Base-by-base conservation (phyloP, 2,329 filamentous ascomycete genomes). In the Cordyceps militaris region DNA sequence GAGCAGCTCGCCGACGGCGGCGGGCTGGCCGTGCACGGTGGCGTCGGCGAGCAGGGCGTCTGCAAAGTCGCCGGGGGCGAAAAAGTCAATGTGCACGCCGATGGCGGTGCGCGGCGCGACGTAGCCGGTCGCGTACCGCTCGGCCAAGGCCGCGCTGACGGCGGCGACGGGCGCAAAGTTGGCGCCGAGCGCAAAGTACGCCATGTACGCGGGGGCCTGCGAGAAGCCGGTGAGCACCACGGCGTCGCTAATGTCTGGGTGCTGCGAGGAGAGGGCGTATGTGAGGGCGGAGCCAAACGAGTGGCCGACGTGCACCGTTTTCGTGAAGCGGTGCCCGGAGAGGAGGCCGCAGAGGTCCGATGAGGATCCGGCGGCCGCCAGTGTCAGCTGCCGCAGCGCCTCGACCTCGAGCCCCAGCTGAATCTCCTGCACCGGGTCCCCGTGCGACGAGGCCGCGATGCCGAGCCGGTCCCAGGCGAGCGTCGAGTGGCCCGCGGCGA, bases 391-490 rank as follows among this genome's bases (percentile, higher is more conserved):
- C 34, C 74, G 72, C 24, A 87, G 76, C 10, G 81, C 82, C 26
- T 78, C 77, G n/a, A 85, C 70, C 66, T 87, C 82, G 43, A 83
- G 74, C 58, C 68, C 72, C 19, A 76, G 71, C 66, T 87, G 84
- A 56, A 87, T 80, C 66, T 83, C 79, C 63, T 79, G 77, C 64
- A 86, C 65, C 0, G 84, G 77, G 46, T 86, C 78, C 50, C 79
- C 81, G 64, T 80, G 81, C 4, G 78, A 78, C 1, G 82, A 85
- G 58, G 74, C 71, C 42, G 79, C 83, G 43, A 86, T 76, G 32
- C 84, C 85, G 6, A 86, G 76, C 19, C 84, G 81, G 68, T 88
- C 84, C 69, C 79, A 85, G 10, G 76, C 71, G 47, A 87, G 76
- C 2, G 83, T 85, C 32, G 78, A 81, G 71, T 81, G 86, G 42